Evolutionary conservation across 768 basidiomycete genomes (phyloP).

Genomic region (Galerina sulciceps): DNA sequence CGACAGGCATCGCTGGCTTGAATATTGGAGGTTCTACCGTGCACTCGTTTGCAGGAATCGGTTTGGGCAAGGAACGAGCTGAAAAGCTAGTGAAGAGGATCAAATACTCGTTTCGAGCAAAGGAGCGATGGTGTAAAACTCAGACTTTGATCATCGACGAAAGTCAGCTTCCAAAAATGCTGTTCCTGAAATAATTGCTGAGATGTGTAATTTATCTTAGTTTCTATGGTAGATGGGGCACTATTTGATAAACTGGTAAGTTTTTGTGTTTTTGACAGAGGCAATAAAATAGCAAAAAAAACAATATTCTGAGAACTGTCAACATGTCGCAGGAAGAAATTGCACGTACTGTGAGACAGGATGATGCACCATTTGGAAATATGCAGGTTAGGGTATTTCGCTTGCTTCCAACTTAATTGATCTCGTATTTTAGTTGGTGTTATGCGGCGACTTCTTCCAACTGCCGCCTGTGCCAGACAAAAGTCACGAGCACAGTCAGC

Average conservation of each 20-base stretch:
- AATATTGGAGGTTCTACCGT: constrained; percentile 75
- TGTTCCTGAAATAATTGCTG: background rate
- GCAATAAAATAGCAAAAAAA: background rate
- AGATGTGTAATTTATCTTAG: constrained; percentile 27
- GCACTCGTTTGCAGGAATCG: constrained; percentile 70
- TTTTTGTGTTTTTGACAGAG: background rate
- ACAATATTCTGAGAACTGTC: constrained; percentile 26
- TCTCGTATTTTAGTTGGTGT: constrained; percentile 51
- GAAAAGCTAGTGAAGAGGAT: constrained; percentile 45
- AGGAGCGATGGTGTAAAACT: constrained; percentile 54
- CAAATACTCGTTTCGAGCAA: constrained; percentile 10
- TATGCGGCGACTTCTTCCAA: constrained; percentile 84
- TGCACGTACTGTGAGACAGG: constrained; percentile 44
- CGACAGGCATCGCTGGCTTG: constrained; percentile 67
- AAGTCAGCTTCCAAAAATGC: constrained; percentile 42
- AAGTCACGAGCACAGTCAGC: constrained; percentile 39
- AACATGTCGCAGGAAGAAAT: constrained; percentile 37
- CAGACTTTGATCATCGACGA: constrained; percentile 74
- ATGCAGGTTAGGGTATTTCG: constrained; percentile 14
- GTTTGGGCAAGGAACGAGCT: constrained; percentile 55
- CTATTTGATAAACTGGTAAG: constrained; percentile 73
- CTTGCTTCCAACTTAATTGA: background rate
- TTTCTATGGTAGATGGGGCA: constrained; percentile 77
- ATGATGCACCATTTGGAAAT: constrained; percentile 17
- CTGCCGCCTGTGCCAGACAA: constrained; percentile 70